Base-by-base conservation (phyloP, 768 basidiomycete genomes). In the Glaciozyma martinii region DNA sequence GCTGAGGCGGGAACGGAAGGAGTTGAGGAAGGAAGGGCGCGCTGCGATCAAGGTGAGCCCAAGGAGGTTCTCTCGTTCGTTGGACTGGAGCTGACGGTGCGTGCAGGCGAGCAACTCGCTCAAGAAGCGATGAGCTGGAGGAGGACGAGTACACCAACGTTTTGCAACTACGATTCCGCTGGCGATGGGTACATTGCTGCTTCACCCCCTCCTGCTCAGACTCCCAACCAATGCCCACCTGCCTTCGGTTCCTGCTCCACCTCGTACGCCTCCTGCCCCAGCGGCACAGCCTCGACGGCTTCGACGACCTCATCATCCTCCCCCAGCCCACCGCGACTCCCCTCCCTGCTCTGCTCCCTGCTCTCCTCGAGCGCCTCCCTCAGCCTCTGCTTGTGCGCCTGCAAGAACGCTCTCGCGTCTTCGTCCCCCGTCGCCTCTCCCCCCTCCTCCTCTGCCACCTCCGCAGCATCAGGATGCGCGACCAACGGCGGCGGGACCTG, bases 11-110 rank as follows among this genome's bases (percentile, higher is more conserved):
- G 53, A 30, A 18, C 29, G 15, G 7, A 29, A 54, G 53, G 47
- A 53, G 27, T 54, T 68, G 40, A 29, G 42, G 46, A 52, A 56
- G 46, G 42, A 32, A 62, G 60, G 55, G 30, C 69, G 60, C 60
- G 32, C 37, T 12, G 37, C 37, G 37, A 40, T 40, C 37, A 40
- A 40, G 37, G 37, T 40, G 37, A 6, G 37, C 37, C 37, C 2
- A 13, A 8, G 37, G 37, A 40, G 2, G 37, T 12, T 8, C 37
- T 40, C 7, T 10, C 33, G 10, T 40, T 40, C 37, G n/a, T 13
- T 2, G 37, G 5, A 40, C 37, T 40, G 10, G n/a, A 40, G 37
- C 37, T 40, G 15, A 40, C 37, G 37, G 37, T 6, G 37, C 37
- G 37, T 12, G 37, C 37, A 40, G 37, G 37, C 37, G 37, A 40